These are phyloP conservation scores for Rhizoclosmatium globosum DNA, from an alignment of 192 early-diverging fungal genomes.

Conservation along the genomic window DNA sequence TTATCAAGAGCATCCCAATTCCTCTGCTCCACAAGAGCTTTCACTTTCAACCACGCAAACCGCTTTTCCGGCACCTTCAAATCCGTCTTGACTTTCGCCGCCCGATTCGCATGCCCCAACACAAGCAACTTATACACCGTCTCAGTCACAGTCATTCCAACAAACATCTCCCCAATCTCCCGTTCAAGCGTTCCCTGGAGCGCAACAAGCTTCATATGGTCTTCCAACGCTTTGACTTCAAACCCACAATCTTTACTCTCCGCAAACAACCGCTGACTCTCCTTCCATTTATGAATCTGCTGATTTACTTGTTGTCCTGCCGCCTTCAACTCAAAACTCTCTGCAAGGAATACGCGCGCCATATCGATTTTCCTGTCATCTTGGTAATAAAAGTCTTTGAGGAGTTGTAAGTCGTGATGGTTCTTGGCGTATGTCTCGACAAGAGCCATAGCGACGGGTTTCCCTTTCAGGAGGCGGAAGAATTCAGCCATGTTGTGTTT, in stretches of 20 bases:
- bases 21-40: constrained; percentile 73
- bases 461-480: constrained; percentile 78
- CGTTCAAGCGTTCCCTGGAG: constrained; percentile 78
- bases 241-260: constrained; percentile 75
- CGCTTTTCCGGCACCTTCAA: constrained; percentile 87
- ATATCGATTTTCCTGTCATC: constrained; percentile 82
- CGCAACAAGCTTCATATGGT: constrained; percentile 78
- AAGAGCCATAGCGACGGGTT: constrained; percentile 83
- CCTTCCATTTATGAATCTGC: constrained; percentile 75
- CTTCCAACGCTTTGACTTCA: constrained; percentile 84
- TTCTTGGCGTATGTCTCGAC: constrained; percentile 83
- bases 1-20: constrained; percentile 92
- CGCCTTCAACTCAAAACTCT: constrained; percentile 39
- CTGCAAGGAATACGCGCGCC: constrained; percentile 58
- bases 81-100: constrained; percentile 81
- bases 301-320: constrained; percentile 56
- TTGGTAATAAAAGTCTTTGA: constrained; percentile 97
- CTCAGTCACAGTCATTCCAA: constrained; percentile 81
- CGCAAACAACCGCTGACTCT: constrained; percentile 73
- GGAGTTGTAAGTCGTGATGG: constrained; percentile 74
- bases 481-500: constrained; percentile 87
- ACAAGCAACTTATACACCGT: constrained; percentile 84
- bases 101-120: constrained; percentile 74
- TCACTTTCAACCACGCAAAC: constrained; percentile 93
- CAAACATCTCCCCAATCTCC: constrained; percentile 69